phyloP scores from a whole-genome alignment of 441 rosid genomes.

The Adansonia rubrostipa region DNA sequence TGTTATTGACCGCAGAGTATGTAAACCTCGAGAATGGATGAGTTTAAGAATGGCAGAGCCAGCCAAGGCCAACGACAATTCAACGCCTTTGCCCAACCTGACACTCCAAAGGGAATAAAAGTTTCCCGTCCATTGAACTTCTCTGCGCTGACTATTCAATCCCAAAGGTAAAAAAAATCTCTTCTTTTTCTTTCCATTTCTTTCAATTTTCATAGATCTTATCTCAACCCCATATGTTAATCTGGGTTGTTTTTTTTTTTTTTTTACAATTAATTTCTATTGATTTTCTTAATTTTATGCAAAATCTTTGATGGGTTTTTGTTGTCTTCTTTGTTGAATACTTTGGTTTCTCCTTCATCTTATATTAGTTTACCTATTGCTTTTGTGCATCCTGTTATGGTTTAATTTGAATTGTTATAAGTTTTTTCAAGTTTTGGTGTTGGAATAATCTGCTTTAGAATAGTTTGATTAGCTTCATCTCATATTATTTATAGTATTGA shows the following conservation, averaged over 20 bases:
- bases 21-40: not conserved
- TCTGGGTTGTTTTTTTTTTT: not conserved
- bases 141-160: not conserved
- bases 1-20: not conserved
- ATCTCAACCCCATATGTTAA: not conserved
- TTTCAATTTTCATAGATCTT: conserved; percentile 6
- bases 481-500: not conserved
- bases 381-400: not conserved
- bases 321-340: not conserved
- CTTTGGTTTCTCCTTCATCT: not conserved
- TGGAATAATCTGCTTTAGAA: not conserved
- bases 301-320: not conserved
- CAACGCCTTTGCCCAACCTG: not conserved
- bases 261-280: not conserved
- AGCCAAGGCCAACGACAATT: conserved; percentile 1
- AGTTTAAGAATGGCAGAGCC: not conserved
- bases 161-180: not conserved
- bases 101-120: conserved; percentile 5
- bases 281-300: not conserved
- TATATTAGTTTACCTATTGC: not conserved
- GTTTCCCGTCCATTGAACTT: not conserved
- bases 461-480: conserved; percentile 2
- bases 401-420: not conserved
- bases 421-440: not conserved
- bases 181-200: not conserved